Base-by-base conservation (phyloP, 2,329 filamentous ascomycete species). In the Pleoardoris graminearum region DNA sequence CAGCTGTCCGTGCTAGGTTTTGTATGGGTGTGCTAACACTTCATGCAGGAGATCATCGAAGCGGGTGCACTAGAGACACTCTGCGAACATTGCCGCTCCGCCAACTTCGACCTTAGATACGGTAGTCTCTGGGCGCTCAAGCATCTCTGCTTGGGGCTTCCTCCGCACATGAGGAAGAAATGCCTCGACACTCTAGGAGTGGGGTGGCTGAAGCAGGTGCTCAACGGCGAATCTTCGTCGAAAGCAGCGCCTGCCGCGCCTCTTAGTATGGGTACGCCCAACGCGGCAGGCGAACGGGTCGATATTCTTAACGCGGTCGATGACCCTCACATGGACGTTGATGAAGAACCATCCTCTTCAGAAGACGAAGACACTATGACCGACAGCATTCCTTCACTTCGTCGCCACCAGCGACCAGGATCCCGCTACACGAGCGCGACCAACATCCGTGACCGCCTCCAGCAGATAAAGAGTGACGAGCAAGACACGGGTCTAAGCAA, bases 91-190 rank as follows among this genome's bases (percentile, higher is more conserved):
- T 91, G 92, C 1, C 89, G 89, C 70, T 94, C 90, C 0, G 81
- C 83, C 41, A 89, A 93, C 65, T 83, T 88, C n/a, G 84, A 86
- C 41, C 79, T 97, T 48, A 85, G 91, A 21, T 80, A 95, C 22
- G 91, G 94, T 63, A 91, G 92, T 19, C 76, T 99, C 1, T 99
- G 94, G 93, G 91, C 91, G 5, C 77, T 99, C 52, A 97, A 97
- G 69, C 91, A 97, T 73, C 82, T 97, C 44, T 87, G 96, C 2
- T 82, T 89, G 57, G 86, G 85, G 19, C 84, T 89, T 5, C 82
- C 82, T 16, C 85, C 87, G 38, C 82, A 87, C 11, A 78, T 89
- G 60, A 96, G 94, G 74, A 87, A 88, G 64, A 82, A 83, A 42
- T 90, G 90, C 54, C 76, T 97, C 11, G 85, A 92, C 44, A 85